Evolutionary conservation across 371 early-diverging fungal genomes (phyloP), one percentile per base, ranked within the genome.

Genomic region (Syncephalastrum contaminatum): DNA sequence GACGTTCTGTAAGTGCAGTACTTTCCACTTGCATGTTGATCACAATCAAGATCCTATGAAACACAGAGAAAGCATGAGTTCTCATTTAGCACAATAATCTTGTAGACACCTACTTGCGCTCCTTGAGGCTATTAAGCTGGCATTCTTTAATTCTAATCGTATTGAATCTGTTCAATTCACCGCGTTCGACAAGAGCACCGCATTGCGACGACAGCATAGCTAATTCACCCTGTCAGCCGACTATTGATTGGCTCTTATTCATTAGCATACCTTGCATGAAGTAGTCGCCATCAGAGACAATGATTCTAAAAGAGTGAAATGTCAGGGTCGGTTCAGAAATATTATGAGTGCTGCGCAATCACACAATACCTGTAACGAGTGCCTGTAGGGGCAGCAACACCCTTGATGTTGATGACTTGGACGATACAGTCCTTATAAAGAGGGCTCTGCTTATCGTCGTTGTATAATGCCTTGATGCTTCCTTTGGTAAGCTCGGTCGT

Each of bases 281-380:
- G 62, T 81, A 53, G 14, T 47, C 60, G 51, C 91, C 89, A 69
- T 89, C 91, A 15, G 88, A 88, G 25, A 91, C 62, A 13, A 91
- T 77, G 19, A 85, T 62, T 69, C 88, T 87, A 7, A 52, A 13
- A 24, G 14, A 47, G 43, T 46, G 50, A 22, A 36, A 40, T 15
- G 47, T 56, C 24, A 4, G 18, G 13, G 36, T 30, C 36, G 36
- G 2, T 30, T 30, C 5, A 36, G 52, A 15, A 16, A 27, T 39
- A 8, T 25, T 8, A 20, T 53, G 53, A 50, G 58, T 62, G 30
- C 51, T 57, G 47, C 51, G 45, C 47, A 51, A 16, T n/a, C n/a
- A 51, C 24, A 7, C 19, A 47, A 54, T 72, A 84, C 85, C 87
- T 80, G 72, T 80, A 80, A 58, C 88, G 79, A 24, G 69, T 71